Conservation (phyloP, 1,139 yeast species). For the Saccharomyces hybrid region DNA sequence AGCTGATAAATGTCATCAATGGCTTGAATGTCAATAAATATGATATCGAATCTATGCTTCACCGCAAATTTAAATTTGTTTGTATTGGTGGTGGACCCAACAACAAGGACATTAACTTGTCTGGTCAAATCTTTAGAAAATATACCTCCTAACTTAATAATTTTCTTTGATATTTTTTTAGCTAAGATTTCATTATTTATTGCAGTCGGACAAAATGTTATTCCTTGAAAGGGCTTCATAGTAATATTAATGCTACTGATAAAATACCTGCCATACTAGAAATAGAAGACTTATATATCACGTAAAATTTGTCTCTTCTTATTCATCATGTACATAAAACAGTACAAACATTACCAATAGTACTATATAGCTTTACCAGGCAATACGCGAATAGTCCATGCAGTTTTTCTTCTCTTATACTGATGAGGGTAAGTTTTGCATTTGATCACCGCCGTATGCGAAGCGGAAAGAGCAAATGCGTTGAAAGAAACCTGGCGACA, state of each 20-base stretch:
- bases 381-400: background rate
- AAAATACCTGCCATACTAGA: background rate
- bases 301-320: background rate
- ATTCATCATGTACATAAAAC: background rate
- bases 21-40: conserved; percentile 17
- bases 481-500: background rate
- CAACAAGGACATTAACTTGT: conserved; percentile 24
- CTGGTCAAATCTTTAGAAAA: conserved; percentile 25
- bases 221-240: conserved; percentile 28
- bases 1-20: conserved; percentile 22
- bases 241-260: background rate
- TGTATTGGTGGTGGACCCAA: conserved; percentile 19
- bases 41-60: conserved; percentile 25
- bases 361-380: background rate
- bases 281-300: background rate
- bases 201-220: conserved; percentile 30
- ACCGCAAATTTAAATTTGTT: conserved; percentile 27
- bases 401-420: background rate
- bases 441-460: background rate
- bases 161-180: conserved; percentile 17
- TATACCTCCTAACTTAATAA: conserved; percentile 30
- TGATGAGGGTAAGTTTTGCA: background rate
- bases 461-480: background rate
- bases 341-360: background rate
- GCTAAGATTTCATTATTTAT: conserved; percentile 17